These are phyloP conservation scores for Leishmania tarentolae DNA, from an alignment of 208 protist genomes.

Conservation along the genomic window DNA sequence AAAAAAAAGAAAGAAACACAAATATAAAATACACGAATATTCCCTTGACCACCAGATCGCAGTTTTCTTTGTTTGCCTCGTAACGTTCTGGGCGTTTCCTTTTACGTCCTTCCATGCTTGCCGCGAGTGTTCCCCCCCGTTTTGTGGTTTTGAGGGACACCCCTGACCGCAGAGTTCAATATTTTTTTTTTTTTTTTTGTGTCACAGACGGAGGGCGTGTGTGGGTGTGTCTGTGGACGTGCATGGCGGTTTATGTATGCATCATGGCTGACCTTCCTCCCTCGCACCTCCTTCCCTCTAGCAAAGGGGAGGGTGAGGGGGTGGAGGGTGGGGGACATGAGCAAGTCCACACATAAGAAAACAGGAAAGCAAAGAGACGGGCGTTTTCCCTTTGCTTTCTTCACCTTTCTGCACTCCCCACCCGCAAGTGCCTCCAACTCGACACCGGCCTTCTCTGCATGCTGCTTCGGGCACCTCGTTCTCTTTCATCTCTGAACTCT, in stretches of 20 bases:
- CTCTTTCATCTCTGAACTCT: not conserved
- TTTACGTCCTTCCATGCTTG: too few relatives aligned
- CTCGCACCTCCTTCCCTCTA: not conserved
- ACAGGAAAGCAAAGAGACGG: not conserved
- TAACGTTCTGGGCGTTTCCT: too few relatives aligned
- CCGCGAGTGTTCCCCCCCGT: not conserved
- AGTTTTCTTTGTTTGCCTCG: too few relatives aligned
- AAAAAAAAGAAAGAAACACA: not conserved
- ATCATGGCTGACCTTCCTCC: not conserved
- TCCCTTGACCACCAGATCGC: too few relatives aligned
- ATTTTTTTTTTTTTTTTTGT: too few relatives aligned
- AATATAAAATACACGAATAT: not conserved
- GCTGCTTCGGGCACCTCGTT: not conserved
- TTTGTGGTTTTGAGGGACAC: not conserved
- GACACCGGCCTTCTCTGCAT: too few relatives aligned
- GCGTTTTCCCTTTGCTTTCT: not conserved
- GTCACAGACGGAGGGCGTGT: not conserved
- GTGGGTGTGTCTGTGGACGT: not conserved
- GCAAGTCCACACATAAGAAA: not conserved
- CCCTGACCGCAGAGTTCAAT: not conserved
- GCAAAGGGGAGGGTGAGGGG: not conserved
- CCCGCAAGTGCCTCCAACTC: not conserved
- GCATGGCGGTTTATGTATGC: not conserved
- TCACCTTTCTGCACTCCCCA: not conserved
- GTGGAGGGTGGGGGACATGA: not conserved